Evolutionary conservation across 345 rosid genomes (phyloP).

Genomic region (Eucalyptus pumila): DNA sequence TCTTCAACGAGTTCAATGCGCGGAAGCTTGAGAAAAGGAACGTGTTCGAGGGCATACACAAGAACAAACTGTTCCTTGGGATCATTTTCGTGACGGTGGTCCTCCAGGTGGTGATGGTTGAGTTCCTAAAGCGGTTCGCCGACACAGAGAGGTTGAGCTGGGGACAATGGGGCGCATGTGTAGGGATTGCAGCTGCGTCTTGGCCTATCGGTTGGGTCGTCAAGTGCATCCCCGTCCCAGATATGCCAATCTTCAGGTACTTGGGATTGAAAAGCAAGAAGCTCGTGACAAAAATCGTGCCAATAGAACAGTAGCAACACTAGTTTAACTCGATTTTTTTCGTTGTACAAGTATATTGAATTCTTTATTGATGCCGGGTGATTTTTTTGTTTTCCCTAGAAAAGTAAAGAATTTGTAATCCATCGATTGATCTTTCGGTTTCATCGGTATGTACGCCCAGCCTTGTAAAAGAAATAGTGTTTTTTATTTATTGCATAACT

Average conservation of each 20-base stretch:
- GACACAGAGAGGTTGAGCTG: conserved; percentile 48
- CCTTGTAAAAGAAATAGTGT: too few relatives aligned
- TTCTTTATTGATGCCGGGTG: not conserved
- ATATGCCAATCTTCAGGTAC: conserved; percentile 34
- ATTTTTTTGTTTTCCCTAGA: not conserved
- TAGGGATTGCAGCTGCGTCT: conserved; percentile 32
- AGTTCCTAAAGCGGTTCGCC: conserved; percentile 55
- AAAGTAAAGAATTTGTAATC: not conserved
- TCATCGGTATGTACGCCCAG: too few relatives aligned
- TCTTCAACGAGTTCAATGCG: conserved; percentile 69
- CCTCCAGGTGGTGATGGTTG: conserved; percentile 62
- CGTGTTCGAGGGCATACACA: conserved; percentile 45
- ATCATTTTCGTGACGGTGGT: conserved; percentile 34
- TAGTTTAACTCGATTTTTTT: not conserved
- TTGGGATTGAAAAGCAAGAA: conserved; percentile 5
- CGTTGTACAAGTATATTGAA: not conserved
- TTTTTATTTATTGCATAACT: too few relatives aligned
- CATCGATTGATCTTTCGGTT: not conserved
- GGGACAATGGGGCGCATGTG: conserved; percentile 54
- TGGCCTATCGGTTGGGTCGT: conserved; percentile 71
- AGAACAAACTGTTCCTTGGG: conserved; percentile 47
- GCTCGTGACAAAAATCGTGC: not conserved
- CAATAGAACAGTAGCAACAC: not conserved
- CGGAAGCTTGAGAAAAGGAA: conserved; percentile 69
- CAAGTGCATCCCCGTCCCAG: conserved; percentile 51